Base-by-base conservation (phyloP, 164 flowering plant genomes). In the Litsea cubeba region DNA sequence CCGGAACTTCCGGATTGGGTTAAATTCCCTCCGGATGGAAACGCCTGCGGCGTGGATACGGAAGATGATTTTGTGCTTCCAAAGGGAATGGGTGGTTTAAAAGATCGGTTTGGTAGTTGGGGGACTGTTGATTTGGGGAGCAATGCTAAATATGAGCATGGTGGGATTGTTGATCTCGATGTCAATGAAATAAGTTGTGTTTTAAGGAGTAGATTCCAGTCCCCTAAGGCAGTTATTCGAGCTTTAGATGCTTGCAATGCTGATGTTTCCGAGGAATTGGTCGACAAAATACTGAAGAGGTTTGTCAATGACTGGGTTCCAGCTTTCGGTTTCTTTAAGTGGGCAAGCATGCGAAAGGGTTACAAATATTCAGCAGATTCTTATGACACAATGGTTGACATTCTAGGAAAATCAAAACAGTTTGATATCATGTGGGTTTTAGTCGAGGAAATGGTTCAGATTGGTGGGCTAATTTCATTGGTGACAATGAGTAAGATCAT, bases 1-100 rank as follows among this genome's bases (percentile, higher is more conserved):
- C 83, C 88, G 0, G 90, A 85, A 76, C 85, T 87, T 23, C 95
- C 95, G 0, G 72, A 71, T 65, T 92, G 91, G 94, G 71, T 90
- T 60, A 83, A 81, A 76, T 76, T 60, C 72, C 74, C 68, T 14
- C 74, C 69, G 12, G 54, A 75, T 50, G 72, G 75, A 12, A 30
- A n/a, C 30, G 23, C 82, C 50, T 18, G 57, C 26, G 49, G 22
- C 15, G 50, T 49, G n/a, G 81, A 81, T 40, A 60, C 72, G 10
- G 25, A 54, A 2, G 89, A 83, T 35, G 87, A 88, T 76, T 89
- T 89, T 69, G 88, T 87, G 54, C 79, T 90, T 72, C 88, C 95
- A 8, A 70, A 78, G 30, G 73, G 79, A 54, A 83, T 8, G 2
- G 15, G 18, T 4, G 23, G 62, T 18, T 3, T 11, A 14, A 32